phyloP scores from a whole-genome alignment of 352 stramenopile genomes.

The Thalassiosira livingstoniorum region DNA sequence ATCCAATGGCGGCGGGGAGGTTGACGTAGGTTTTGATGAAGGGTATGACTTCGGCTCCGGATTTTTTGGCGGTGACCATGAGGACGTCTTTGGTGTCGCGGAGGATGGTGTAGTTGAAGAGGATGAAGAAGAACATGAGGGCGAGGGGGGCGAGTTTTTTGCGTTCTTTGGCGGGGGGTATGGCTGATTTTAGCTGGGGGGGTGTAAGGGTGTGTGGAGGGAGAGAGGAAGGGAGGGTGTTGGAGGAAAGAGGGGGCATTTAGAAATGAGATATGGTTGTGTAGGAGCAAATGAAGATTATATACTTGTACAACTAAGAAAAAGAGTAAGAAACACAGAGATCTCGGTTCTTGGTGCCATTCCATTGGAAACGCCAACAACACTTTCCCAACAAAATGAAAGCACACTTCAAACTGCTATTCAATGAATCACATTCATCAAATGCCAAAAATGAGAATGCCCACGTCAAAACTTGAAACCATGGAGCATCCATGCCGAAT shows the following conservation, averaged over 20 bases:
- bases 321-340: too few relatives aligned
- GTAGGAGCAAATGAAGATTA: too few relatives aligned
- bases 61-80: conserved; percentile 87
- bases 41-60: conserved; percentile 87
- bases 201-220: conserved; percentile 1
- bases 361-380: neutral
- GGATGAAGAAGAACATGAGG: conserved; percentile 90
- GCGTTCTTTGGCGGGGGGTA: conserved; percentile 83
- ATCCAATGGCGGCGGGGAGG: conserved; percentile 86
- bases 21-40: conserved; percentile 92
- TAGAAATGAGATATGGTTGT: too few relatives aligned
- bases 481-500: neutral
- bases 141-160: conserved; percentile 88
- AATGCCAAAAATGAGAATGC: neutral
- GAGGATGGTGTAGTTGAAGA: conserved; percentile 92
- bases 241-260: too few relatives aligned
- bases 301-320: too few relatives aligned
- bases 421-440: too few relatives aligned
- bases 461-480: neutral
- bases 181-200: conserved; percentile 69
- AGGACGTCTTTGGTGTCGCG: conserved; percentile 90
- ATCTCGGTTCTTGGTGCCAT: too few relatives aligned
- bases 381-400: neutral
- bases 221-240: too few relatives aligned
- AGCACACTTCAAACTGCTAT: neutral